These are phyloP conservation scores for Chlamydomonas schloesseri DNA, from an alignment of 139 green algal genomes.

Conservation along the genomic window DNA sequence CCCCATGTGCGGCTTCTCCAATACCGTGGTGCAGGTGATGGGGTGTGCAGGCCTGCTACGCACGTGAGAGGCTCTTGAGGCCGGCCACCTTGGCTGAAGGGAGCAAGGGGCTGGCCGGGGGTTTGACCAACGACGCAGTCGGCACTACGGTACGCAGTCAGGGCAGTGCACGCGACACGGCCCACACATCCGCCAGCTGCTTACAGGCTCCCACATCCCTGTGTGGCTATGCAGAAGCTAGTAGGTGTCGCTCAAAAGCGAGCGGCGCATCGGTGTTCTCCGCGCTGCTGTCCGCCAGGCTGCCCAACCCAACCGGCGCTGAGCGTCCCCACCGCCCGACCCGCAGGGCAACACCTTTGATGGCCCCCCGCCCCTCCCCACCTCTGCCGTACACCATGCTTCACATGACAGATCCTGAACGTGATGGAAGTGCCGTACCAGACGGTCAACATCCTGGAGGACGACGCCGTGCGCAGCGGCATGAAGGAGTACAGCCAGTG, in stretches of 20 bases:
- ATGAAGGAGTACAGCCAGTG: slow-evolving; percentile 91
- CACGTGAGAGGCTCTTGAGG: background rate
- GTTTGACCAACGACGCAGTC: no score
- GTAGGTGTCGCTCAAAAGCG: no score
- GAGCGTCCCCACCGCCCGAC: no score
- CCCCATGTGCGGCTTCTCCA: slow-evolving; percentile 96
- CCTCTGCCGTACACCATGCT: background rate
- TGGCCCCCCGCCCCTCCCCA: background rate
- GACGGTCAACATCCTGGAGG: slow-evolving; percentile 95
- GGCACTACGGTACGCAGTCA: no score
- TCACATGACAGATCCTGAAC: slow-evolving; percentile 83
- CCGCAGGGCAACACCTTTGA: background rate
- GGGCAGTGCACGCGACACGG: no score
- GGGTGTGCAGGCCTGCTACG: background rate
- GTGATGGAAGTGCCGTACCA: slow-evolving; percentile 75
- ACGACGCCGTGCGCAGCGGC: slow-evolving; percentile 85
- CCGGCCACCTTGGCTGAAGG: background rate
- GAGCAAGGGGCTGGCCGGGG: background rate
- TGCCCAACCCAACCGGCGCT: no score
- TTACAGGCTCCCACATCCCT: no score
- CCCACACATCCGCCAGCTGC: no score
- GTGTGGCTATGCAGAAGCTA: no score
- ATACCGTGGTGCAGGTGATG: slow-evolving; percentile 92
- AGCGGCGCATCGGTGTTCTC: no score
- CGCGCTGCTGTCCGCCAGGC: no score